Evolutionary conservation across 805 yeast genomes (phyloP).

Genomic region (Sugiyamaella boreocaroliniensis): DNA sequence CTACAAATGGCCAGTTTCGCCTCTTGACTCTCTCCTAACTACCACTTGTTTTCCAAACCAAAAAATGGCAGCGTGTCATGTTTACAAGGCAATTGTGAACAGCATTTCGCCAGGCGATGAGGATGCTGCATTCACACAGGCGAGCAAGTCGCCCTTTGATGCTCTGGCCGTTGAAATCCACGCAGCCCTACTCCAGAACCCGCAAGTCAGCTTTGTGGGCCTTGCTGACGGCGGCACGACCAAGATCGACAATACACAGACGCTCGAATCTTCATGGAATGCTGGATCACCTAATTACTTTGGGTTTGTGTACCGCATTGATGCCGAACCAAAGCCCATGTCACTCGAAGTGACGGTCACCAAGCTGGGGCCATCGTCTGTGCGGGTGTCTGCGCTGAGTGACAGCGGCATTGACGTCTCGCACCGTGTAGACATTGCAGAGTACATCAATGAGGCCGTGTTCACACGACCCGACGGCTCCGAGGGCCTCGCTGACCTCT

Average conservation of each 20-base stretch:
- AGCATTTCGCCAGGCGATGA: slow-evolving; percentile 12
- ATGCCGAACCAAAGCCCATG: neutral
- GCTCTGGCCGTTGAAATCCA: slow-evolving; percentile 19
- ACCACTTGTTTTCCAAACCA: neutral
- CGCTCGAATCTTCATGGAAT: slow-evolving; percentile 10
- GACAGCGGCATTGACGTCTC: slow-evolving; percentile 11
- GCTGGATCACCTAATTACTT: slow-evolving; percentile 16
- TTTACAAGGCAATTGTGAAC: slow-evolving; percentile 13
- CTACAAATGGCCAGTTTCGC: too few relatives aligned
- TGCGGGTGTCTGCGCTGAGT: slow-evolving; percentile 9
- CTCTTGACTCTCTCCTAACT: too few relatives aligned
- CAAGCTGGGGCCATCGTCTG: slow-evolving; percentile 10
- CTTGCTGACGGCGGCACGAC: neutral
- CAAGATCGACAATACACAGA: neutral
- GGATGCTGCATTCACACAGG: slow-evolving; percentile 8
- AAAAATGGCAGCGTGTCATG: slow-evolving; percentile 18
- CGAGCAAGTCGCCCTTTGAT: slow-evolving; percentile 13
- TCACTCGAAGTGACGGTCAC: slow-evolving; percentile 12
- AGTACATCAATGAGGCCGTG: slow-evolving; percentile 13
- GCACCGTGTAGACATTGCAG: slow-evolving; percentile 5
- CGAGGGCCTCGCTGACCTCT: slow-evolving; percentile 16
- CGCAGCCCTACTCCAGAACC: slow-evolving; percentile 4
- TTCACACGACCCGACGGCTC: slow-evolving; percentile 19
- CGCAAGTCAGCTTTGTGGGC: neutral
- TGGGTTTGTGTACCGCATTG: slow-evolving; percentile 8